These are phyloP conservation scores for Hibiscus tridactylites DNA, from an alignment of 345 rosid species.

Conservation along the genomic window DNA sequence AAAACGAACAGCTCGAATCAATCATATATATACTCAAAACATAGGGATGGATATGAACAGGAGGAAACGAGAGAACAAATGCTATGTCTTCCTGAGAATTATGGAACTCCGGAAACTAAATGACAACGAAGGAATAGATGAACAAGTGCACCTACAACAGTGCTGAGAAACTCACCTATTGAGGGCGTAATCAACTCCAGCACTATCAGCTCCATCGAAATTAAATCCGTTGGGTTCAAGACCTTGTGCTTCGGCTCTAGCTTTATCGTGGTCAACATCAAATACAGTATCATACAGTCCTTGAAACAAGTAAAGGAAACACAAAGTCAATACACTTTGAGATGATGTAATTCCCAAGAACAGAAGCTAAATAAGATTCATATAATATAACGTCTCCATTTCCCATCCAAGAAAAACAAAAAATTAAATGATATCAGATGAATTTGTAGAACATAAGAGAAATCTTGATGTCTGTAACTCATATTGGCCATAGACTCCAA, in stretches of 20 bases:
- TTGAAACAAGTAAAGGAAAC: conserved; percentile 21
- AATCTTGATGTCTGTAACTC: background rate
- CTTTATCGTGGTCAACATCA: conserved; percentile 87
- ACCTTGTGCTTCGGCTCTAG: conserved; percentile 68
- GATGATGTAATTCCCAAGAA: background rate
- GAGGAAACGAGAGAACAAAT: background rate
- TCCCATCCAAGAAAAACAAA: background rate
- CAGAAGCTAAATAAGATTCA: background rate
- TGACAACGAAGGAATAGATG: background rate
- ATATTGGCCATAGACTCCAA: background rate
- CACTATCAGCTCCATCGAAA: conserved; percentile 81
- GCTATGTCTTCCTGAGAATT: background rate
- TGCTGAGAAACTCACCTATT: conserved; percentile 43
- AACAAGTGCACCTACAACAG: background rate
- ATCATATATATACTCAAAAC: background rate
- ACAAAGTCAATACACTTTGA: background rate
- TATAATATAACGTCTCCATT: background rate
- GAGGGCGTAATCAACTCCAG: conserved; percentile 80
- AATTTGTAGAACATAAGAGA: background rate
- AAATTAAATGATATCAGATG: background rate
- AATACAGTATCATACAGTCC: conserved; percentile 92
- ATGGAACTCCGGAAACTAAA: background rate
- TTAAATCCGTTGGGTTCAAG: conserved; percentile 88
- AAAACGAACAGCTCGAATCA: background rate
- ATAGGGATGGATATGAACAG: background rate